Percentiles rank a stretch among this genome's conserved stretches.
These are phyloP conservation scores for Yamadazyma nakazawae DNA, from an alignment of 805 yeast species.

Conservation along the genomic window DNA sequence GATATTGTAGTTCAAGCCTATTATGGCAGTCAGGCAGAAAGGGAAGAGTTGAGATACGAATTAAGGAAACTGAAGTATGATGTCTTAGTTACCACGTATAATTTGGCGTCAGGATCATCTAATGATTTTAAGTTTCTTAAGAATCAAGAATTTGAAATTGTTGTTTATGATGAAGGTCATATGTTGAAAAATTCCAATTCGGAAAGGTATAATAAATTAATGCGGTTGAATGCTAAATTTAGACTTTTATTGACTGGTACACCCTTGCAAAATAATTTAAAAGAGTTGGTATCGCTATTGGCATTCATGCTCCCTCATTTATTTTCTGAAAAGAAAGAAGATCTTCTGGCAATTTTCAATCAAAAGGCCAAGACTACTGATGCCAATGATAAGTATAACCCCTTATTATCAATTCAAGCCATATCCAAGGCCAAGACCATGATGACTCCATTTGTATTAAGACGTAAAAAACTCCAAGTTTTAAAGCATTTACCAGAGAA, in stretches of 20 bases:
- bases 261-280: slow-evolving; percentile 89
- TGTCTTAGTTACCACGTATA: slow-evolving; percentile 92
- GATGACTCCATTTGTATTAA: slow-evolving; percentile 96
- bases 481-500: slow-evolving; percentile 84
- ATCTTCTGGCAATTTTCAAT: slow-evolving; percentile 76
- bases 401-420: slow-evolving; percentile 85
- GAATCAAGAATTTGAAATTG: slow-evolving; percentile 72
- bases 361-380: slow-evolving; percentile 76
- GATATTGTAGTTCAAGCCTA: slow-evolving; percentile 80
- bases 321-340: slow-evolving; percentile 79
- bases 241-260: slow-evolving; percentile 92
- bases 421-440: slow-evolving; percentile 90
- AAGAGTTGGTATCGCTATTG: slow-evolving; percentile 83
- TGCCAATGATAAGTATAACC: slow-evolving; percentile 52
- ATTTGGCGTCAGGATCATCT: slow-evolving; percentile 82
- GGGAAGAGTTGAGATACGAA: slow-evolving; percentile 78
- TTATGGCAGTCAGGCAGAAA: slow-evolving; percentile 82
- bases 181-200: slow-evolving; percentile 86
- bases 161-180: slow-evolving; percentile 97
- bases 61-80: slow-evolving; percentile 63
- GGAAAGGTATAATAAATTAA: slow-evolving; percentile 82
- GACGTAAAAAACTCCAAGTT: slow-evolving; percentile 91
- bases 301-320: slow-evolving; percentile 86
- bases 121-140: slow-evolving; percentile 77
- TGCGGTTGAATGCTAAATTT: slow-evolving; percentile 81